These are phyloP conservation scores for Aspergillus felis DNA, from an alignment of 2,329 filamentous ascomycete genomes.

Conservation along the genomic window DNA sequence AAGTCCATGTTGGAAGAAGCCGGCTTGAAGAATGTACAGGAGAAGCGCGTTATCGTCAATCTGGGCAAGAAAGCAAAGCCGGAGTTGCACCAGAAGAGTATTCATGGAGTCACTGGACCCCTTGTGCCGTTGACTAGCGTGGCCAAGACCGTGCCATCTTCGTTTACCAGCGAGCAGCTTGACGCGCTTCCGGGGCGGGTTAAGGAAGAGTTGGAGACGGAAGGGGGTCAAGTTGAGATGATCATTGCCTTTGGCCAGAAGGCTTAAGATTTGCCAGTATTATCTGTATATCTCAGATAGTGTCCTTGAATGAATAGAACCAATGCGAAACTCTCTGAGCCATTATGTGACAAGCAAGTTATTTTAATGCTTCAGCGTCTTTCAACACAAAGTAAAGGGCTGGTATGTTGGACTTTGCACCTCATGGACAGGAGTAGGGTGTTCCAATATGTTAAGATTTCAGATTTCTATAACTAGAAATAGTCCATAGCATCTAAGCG, in stretches of 20 bases:
- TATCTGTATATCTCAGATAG: not conserved
- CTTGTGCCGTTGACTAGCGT: conserved; percentile 1
- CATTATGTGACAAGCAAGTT: not conserved
- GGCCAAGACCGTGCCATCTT: conserved; percentile 1
- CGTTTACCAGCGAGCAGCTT: conserved; percentile 2
- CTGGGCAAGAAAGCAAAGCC: conserved; percentile 5
- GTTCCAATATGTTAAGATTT: not conserved
- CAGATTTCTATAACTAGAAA: not conserved
- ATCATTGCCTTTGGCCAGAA: conserved; percentile 2
- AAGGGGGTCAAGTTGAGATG: conserved; percentile 4
- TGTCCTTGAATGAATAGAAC: not conserved
- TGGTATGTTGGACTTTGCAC: too few species aligned
- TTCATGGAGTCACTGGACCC: conserved; percentile 3
- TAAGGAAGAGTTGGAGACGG: conserved; percentile 3
- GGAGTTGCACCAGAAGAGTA: not conserved
- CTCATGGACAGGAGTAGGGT: not conserved
- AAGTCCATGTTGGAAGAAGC: conserved; percentile 5
- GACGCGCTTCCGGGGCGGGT: not conserved
- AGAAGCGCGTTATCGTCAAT: conserved; percentile 1
- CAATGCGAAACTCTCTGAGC: not conserved
- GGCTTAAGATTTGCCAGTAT: not conserved
- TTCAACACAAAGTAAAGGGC: too few species aligned
- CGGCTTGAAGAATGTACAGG: conserved; percentile 4
- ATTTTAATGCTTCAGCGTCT: too few species aligned
- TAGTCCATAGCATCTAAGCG: not conserved